Conservation (phyloP, 768 basidiomycete species). For the Mycena indigotica region DNA sequence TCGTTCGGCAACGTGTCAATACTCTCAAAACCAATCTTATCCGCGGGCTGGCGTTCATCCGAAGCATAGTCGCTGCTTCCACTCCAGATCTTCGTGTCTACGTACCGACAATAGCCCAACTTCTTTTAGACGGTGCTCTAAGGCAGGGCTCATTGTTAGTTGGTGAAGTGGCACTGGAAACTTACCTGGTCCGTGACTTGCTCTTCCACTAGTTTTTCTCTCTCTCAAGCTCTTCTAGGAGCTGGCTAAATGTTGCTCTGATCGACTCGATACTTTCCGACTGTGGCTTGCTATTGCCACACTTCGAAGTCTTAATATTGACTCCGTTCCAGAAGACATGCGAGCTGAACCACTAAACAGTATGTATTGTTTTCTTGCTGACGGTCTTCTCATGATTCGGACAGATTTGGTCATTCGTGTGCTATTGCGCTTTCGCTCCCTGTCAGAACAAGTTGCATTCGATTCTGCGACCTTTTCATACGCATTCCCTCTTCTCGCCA, state of each 20-base stretch:
- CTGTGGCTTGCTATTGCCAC: slow-evolving; percentile 84
- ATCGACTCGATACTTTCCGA: slow-evolving; percentile 66
- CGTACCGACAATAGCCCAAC: slow-evolving; percentile 56
- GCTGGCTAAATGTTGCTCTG: slow-evolving; percentile 72
- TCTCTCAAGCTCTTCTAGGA: slow-evolving; percentile 43
- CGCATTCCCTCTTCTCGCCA: slow-evolving; percentile 70
- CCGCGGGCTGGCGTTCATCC: slow-evolving; percentile 72
- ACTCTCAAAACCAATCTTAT: slow-evolving; percentile 54
- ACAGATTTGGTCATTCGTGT: slow-evolving; percentile 81
- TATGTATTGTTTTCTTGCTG: slow-evolving; percentile 1
- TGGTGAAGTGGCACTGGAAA: slow-evolving; percentile 63
- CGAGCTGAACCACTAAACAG: slow-evolving; percentile 66
- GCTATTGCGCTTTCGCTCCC: slow-evolving; percentile 77
- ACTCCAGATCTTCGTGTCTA: slow-evolving; percentile 56
- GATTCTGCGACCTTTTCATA: slow-evolving; percentile 88
- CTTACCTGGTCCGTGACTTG: slow-evolving; percentile 64
- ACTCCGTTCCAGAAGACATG: slow-evolving; percentile 70
- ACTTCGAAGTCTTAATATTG: slow-evolving; percentile 68
- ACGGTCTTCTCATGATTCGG: not conserved
- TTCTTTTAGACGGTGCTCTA: slow-evolving; percentile 70
- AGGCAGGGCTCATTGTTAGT: slow-evolving; percentile 63
- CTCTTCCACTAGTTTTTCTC: slow-evolving; percentile 1
- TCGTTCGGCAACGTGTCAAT: slow-evolving; percentile 62
- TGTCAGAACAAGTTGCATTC: slow-evolving; percentile 81
- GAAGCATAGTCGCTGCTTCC: slow-evolving; percentile 55